Evolutionary conservation across 768 basidiomycete species (phyloP), one percentile per base, ranked within the genome.

Genomic region (Trametes meyenii): DNA sequence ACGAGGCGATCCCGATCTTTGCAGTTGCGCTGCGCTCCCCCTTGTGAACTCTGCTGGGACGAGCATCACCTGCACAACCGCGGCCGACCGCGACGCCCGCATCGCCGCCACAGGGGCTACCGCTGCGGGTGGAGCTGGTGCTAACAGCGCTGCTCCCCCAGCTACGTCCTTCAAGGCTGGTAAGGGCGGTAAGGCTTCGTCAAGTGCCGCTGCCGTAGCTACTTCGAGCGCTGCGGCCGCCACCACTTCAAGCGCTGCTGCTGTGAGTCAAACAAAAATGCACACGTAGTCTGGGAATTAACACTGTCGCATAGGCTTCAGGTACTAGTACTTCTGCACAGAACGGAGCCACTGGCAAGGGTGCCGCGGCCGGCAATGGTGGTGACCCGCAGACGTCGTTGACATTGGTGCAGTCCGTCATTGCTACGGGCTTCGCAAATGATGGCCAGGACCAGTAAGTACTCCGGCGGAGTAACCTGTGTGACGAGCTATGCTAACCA

Each of bases 341-440:
- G 29, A 33, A 33, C 29, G 29, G 29, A 33, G 29, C 29, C 29
- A 33, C 29, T 24, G 69, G 69, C 26, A 56, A 58, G 64, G 50
- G 66, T 53, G 55, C 58, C 21, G 45, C 51, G 3, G 45, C 19
- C 14, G 53, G 57, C 29, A 29, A 24, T 46, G 56, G 57, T 12
- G 39, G 38, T 35, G 78, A 85, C 62, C 60, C 77, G 10, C 84
- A 85, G 67, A 70, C 71, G 12, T 83, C 81, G 0, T 62, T 79
- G 40, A 78, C 77, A 12, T 79, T 85, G 45, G 67, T 78, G 33
- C 74, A 81, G 40, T 73, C 72, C 3, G 81, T 88, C 24, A 77
- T 90, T 58, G 83, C 84, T 13, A 62, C 68, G 4, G 82, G 83
- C n/a, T 86, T 88, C 60, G 78, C 75, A 16, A 74, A 83, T 48